These are phyloP conservation scores for Yarrowia osloensis DNA, from an alignment of 805 yeast species.

Conservation along the genomic window DNA sequence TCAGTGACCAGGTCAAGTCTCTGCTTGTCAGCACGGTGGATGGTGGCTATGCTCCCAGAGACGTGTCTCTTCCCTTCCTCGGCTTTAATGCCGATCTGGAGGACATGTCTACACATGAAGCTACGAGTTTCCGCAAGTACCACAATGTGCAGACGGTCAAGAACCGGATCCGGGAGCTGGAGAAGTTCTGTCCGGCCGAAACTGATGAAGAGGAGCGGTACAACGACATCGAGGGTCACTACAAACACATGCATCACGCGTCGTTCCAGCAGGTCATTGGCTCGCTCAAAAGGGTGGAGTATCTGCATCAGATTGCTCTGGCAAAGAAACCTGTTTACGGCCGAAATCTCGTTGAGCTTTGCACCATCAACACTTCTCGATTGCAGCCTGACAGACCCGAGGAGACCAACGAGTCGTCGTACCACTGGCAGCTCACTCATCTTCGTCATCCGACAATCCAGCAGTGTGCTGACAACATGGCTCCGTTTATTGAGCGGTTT, in stretches of 20 bases:
- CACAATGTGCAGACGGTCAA: conserved; percentile 28
- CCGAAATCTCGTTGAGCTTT: conserved; percentile 51
- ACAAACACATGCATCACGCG: conserved; percentile 55
- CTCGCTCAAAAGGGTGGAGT: conserved; percentile 16
- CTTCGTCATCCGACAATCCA: conserved; percentile 11
- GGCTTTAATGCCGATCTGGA: conserved; percentile 53
- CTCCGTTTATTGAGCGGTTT: conserved; percentile 51
- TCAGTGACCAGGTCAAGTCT: conserved; percentile 48
- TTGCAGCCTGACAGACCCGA: conserved; percentile 21
- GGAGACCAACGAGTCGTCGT: conserved; percentile 7
- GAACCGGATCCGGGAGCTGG: conserved; percentile 32
- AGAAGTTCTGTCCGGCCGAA: conserved; percentile 27
- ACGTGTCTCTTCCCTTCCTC: conserved; percentile 56
- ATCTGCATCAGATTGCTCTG: conserved; percentile 30
- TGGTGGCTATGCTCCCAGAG: conserved; percentile 37
- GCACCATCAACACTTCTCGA: conserved; percentile 40
- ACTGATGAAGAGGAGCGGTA: conserved; percentile 35
- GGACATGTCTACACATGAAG: conserved; percentile 45
- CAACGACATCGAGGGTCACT: conserved; percentile 52
- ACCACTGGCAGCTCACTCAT: conserved; percentile 25
- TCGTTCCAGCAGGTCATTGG: conserved; percentile 29
- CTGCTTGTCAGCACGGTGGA: conserved; percentile 37
- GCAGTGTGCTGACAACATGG: conserved; percentile 50
- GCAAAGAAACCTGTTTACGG: conserved; percentile 70
- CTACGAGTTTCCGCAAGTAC: conserved; percentile 22